Evolutionary conservation across 441 rosid genomes (phyloP).

Genomic region (Pelargonium citronellum): DNA sequence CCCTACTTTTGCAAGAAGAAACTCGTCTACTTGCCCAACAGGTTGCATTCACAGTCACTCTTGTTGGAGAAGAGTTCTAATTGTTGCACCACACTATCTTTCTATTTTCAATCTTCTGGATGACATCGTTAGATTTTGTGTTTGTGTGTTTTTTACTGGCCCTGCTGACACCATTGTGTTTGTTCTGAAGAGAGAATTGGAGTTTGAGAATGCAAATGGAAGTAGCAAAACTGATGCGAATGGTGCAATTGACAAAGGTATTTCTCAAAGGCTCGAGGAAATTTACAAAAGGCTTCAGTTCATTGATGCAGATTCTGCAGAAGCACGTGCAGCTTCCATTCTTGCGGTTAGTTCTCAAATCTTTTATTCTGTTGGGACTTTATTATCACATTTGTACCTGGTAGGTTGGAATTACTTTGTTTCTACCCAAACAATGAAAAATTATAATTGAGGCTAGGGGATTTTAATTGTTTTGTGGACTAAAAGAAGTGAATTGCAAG

Average conservation of each 20-base stretch:
- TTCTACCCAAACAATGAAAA: not conserved
- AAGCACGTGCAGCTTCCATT: conserved; percentile 92
- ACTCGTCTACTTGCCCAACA: conserved; percentile 54
- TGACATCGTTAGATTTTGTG: conserved; percentile 3
- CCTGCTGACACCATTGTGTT: conserved; percentile 26
- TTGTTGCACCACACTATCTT: conserved; percentile 18
- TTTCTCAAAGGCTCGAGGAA: conserved; percentile 63
- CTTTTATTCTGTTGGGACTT: conserved; percentile 13
- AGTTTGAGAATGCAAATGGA: conserved; percentile 44
- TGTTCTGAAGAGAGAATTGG: conserved; percentile 61
- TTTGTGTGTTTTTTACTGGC: conserved; percentile 14
- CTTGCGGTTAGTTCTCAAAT: conserved; percentile 63
- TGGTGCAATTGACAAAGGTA: conserved; percentile 50
- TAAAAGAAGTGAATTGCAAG: too few relatives aligned
- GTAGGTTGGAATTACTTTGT: not conserved
- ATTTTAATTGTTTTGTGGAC: too few relatives aligned
- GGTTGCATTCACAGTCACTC: conserved; percentile 35
- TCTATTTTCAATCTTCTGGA: not conserved
- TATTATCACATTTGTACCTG: not conserved
- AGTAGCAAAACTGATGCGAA: conserved; percentile 41
- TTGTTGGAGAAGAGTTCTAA: conserved; percentile 10
- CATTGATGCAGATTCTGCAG: conserved; percentile 90
- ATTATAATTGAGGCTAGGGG: not conserved
- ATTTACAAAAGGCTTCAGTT: conserved; percentile 90
- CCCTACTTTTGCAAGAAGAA: conserved; percentile 77